phyloP scores from a whole-genome alignment of 2,329 filamentous ascomycete genomes.

The Dactylellina leptospora region DNA sequence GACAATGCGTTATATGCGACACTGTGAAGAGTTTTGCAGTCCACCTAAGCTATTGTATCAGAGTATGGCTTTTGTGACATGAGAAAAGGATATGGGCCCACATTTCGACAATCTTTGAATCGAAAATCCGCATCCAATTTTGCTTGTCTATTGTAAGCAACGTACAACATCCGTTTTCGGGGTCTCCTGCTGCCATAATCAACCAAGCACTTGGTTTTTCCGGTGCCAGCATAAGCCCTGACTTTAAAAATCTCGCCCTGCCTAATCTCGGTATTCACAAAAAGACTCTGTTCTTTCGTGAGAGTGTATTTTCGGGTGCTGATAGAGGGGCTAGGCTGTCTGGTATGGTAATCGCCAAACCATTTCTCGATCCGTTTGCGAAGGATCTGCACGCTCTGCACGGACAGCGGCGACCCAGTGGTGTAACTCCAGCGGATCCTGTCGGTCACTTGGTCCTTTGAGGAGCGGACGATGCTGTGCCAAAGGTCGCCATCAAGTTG shows the following conservation, averaged over 20 bases:
- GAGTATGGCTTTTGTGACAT: background rate
- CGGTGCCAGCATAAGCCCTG: slow-evolving; percentile 56
- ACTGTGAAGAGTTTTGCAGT: slow-evolving; percentile 51
- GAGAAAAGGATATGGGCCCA: background rate
- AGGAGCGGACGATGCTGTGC: slow-evolving; percentile 5
- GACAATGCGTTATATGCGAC: slow-evolving; percentile 48
- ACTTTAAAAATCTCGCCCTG: slow-evolving; percentile 55
- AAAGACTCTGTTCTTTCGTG: slow-evolving; percentile 53
- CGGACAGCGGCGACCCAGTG: slow-evolving; percentile 41
- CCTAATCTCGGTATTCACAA: slow-evolving; percentile 53
- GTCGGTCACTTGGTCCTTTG: slow-evolving; percentile 6
- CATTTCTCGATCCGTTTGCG: slow-evolving; percentile 32
- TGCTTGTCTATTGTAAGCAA: slow-evolving; percentile 46
- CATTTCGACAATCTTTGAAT: slow-evolving; percentile 39
- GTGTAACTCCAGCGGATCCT: slow-evolving; percentile 37
- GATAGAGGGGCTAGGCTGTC: background rate
- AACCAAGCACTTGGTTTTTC: slow-evolving; percentile 55
- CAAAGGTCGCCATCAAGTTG: slow-evolving; percentile 29
- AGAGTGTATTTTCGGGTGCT: slow-evolving; percentile 14
- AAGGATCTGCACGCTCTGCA: slow-evolving; percentile 20
- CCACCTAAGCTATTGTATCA: slow-evolving; percentile 15
- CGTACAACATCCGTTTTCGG: slow-evolving; percentile 31
- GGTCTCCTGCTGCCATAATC: slow-evolving; percentile 54
- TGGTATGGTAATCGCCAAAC: slow-evolving; percentile 11
- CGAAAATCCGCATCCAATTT: slow-evolving; percentile 38